Base-by-base conservation (phyloP, 345 rosid species). In the Clausena lansium region DNA sequence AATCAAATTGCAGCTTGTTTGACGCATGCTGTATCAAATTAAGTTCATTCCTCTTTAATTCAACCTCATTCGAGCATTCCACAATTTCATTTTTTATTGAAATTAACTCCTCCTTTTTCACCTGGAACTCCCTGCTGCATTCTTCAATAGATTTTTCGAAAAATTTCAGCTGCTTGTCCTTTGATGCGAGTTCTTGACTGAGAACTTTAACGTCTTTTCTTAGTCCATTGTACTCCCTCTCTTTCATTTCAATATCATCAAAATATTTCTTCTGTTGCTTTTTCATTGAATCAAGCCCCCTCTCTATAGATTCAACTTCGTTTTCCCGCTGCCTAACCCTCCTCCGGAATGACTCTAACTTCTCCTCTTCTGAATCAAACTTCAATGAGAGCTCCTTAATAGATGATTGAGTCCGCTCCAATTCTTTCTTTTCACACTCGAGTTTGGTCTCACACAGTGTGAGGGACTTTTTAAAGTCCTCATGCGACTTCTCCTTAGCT, bases 31-130 rank as follows among this genome's bases (percentile, higher is more conserved):
- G 36, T 6, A 50, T 52, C 2, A 52, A 19, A 70, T 6, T 66
- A 36, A 79, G 71, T 54, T 73, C 64, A 73, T 66, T 79, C 62
- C 79, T 80, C 70, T 81, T 87, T 70, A 62, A 50, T 67, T 69
- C 41, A 67, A 80, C 30, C 47, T 70, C 45, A 65, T 50, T 74
- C 60, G 54, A 67, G 19, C 62, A 32, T 41, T 79, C 69, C 11
- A 72, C 59, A 58, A 83, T 35, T 76, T 81, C 71, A 69, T 28
- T 80, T 57, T 74, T 58, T 20, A 79, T 59, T 28, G 78, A 57
- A 69, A 25, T 57, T 17, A 80, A 52, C 72, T 79, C 75, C 25
- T 76, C 73, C 67, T 71, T 64, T 75, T 72, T 79, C 57, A 32
- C 67, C 64, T 70, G 63, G 25, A 84, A 32, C 50, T 82, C 70